Base-by-base conservation (phyloP, 371 early-diverging fungal genomes). In the Basidiobolus meristosporus region DNA sequence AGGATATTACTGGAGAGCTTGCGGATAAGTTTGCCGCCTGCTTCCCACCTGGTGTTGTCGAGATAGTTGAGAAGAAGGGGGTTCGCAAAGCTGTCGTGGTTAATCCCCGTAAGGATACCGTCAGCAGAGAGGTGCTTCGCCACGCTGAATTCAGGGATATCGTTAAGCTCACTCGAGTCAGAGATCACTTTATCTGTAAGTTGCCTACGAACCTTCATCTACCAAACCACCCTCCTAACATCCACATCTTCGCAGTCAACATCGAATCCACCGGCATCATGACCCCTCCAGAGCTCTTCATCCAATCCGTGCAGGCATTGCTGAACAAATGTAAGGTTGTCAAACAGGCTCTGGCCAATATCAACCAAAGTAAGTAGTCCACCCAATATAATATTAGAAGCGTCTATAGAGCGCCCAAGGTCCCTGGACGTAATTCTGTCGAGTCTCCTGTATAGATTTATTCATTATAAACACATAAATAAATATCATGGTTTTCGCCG, bases 151-250 rank as follows among this genome's bases (percentile, higher is more conserved):
- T 98, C 47, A 71, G 82, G 42, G 76, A 76, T 50, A 88, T 80
- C 52, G 97, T 99, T 37, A 70, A 73, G 38, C 62, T 99, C 41
- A 76, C 79, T 26, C 73, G 97, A 42, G 74, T 86, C 26, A 78
- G 85, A 40, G 88, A 95, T 53, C 93, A 98, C 60, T 98, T 97
- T 53, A 88, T 98, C 38, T 99, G 83, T 88, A 74, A 74, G 77
- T 67, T 22, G 15, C 11, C 31, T 34, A 18, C 19, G 26, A 39
- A 41, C 17, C 17, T 41, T 14, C 38, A n/a, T n/a, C n/a, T n/a
- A n/a, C n/a, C n/a, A n/a, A n/a, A n/a, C n/a, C n/a, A n/a, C n/a
- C n/a, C n/a, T n/a, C n/a, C n/a, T n/a, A 17, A 30, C 9, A 31
- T 39, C 6, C 19, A 23, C 17, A 19, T 5, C 7, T 23, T 28